Conservation (phyloP, 2,329 filamentous ascomycete genomes). For the Aureobasidium sp. region DNA sequence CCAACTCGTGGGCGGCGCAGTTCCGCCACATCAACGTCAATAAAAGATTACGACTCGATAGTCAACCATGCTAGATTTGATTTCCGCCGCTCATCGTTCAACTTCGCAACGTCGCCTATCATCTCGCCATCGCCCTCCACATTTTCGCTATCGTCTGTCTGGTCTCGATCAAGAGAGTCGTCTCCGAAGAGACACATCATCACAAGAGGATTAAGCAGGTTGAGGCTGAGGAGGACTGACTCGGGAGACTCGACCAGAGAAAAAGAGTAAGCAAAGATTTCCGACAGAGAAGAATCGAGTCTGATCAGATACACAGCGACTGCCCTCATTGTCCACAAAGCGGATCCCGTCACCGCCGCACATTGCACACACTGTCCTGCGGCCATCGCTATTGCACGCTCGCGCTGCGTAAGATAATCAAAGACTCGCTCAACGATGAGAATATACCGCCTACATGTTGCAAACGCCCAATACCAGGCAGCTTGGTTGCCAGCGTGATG, state of each 20-base stretch:
- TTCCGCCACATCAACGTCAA: slow-evolving; percentile 25
- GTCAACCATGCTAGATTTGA: slow-evolving; percentile 23
- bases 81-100: slow-evolving; percentile 23
- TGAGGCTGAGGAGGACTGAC: slow-evolving; percentile 24
- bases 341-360: slow-evolving; percentile 21
- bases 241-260: slow-evolving; percentile 23
- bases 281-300: neutral
- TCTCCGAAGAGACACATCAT: slow-evolving; percentile 29
- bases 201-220: slow-evolving; percentile 26
- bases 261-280: slow-evolving; percentile 5
- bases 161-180: slow-evolving; percentile 22
- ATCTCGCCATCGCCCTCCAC: slow-evolving; percentile 27
- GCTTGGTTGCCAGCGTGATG: slow-evolving; percentile 33
- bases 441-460: slow-evolving; percentile 35
- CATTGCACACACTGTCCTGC: slow-evolving; percentile 29
- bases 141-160: slow-evolving; percentile 25
- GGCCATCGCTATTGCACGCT: slow-evolving; percentile 30
- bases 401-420: slow-evolving; percentile 29
- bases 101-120: slow-evolving; percentile 23
- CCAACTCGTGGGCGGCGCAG: slow-evolving; percentile 9
- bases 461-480: slow-evolving; percentile 33
- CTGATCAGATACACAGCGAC: slow-evolving; percentile 3
- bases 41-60: slow-evolving; percentile 30
- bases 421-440: slow-evolving; percentile 30
- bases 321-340: slow-evolving; percentile 30